Base-by-base conservation (phyloP, 441 rosid genomes). In the Pelargonium cotyledonis region DNA sequence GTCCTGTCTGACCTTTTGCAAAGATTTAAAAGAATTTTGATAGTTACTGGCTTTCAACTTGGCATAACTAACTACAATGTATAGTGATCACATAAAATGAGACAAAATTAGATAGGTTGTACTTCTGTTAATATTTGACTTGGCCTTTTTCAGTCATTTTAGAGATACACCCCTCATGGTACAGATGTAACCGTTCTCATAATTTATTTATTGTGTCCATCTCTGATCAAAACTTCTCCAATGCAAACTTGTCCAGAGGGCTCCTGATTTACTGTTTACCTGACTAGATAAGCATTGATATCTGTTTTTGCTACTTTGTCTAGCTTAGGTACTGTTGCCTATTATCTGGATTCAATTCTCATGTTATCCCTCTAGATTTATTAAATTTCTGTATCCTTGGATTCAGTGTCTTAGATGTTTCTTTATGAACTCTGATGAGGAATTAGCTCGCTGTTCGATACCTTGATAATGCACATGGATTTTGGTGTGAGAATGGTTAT, bases 201-300 rank as follows among this genome's bases (percentile, higher is more conserved):
- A 29, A 31, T 5, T 38, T 29, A 3, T 46, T 12, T 46, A 40
- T 40, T 1, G 10, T 40, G 43, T 61, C 65, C 64, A 60, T 12
- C 35, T 23, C 23, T 60, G 64, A 60, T n/a, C 38, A 60, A 23
- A 60, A 11, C 41, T 60, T 21, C 18, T 60, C 35, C 35, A 5
- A 29, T 62, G 65, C 65, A 6, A 62, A 12, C 65, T 62, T 61
- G 15, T 62, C 9, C 31, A 62, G 41, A 29, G 41, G 31, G 15
- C 65, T 44, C 49, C 18, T 62, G 43, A 29, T 62, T 62, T 62
- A 62, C n/a, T 61, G 64, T 61, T 61, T 26, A 8, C 14, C 40
- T 61, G 35, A 61, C 38, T 21, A 21, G 40, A 10, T 61, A 26
- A 23, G 64, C 29, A 29, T 23, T 60, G 15, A 0, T 62, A 11